Percentiles rank a stretch among this genome's conserved stretches.
These are phyloP conservation scores for Euphorbia corollata DNA, from an alignment of 441 rosid genomes.

Conservation along the genomic window DNA sequence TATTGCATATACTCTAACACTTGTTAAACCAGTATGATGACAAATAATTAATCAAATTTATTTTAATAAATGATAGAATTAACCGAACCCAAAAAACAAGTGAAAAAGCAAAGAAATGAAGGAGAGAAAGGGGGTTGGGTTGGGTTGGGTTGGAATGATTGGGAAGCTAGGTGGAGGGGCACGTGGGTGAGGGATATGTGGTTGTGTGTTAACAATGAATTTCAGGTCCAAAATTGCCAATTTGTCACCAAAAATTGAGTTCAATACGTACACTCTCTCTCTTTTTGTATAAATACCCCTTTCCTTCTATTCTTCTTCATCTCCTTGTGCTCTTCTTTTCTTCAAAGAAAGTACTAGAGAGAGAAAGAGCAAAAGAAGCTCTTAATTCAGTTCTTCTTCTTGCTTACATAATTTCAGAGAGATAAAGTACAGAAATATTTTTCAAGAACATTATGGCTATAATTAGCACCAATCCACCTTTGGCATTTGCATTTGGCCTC, in stretches of 20 bases:
- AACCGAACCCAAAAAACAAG: conserved; percentile 1
- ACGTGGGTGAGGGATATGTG: conserved; percentile 18
- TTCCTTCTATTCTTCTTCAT: background rate
- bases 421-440: background rate
- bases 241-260: conserved; percentile 54
- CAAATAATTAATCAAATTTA: no score
- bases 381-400: background rate
- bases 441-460: conserved; percentile 28
- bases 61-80: background rate
- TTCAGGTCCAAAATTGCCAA: conserved; percentile 45
- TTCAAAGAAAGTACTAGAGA: background rate
- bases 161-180: conserved; percentile 21
- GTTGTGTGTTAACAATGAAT: conserved; percentile 31
- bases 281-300: background rate
- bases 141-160: conserved; percentile 7
- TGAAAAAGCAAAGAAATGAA: background rate
- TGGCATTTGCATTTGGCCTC: conserved; percentile 51
- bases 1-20: no score
- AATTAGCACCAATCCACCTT: conserved; percentile 23
- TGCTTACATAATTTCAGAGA: background rate
- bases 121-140: background rate
- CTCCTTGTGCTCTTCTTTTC: conserved; percentile 3
- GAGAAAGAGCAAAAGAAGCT: background rate
- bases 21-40: no score
- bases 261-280: conserved; percentile 22